Base-by-base conservation (phyloP, 768 basidiomycete species). In the Mycena olivaceomarginata region DNA sequence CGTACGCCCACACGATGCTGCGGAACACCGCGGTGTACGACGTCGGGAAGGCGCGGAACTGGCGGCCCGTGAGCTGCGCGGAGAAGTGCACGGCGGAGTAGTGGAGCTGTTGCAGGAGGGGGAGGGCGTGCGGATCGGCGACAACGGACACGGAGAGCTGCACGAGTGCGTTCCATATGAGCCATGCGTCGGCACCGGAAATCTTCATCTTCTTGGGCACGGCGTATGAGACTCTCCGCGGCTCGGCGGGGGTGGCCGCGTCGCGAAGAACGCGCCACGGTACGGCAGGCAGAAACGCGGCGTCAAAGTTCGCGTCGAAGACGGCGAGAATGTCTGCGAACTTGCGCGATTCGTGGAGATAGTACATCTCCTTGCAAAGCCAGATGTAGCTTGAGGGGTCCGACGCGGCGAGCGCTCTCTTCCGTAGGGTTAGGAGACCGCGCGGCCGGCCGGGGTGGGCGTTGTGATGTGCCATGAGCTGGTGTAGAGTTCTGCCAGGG, bases 101-200 rank as follows among this genome's bases (percentile, higher is more conserved):
- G 40, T 66, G 75, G 0, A 79, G 46, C 1, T 57, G 11, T 20
- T 48, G 41, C 4, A 79, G 72, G 1, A 70, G 20, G 64, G 48
- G 60, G 51, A 74, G 69, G 25, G 74, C 48, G 5, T 3, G 39
- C 20, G 74, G 67, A 37, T 67, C 12, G 11, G n/a, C 57, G 25
- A 25, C 25, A 20, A 67, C 22, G 4, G 16, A n/a, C 45, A 65
- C 46, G 25, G 69, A 39, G 59, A 79, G 72, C 56, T 72, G 78
- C n/a, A 79, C 65, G 18, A 79, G 72, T 6, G 78, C 75, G 62
- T 79, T 72, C 78, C 78, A 79, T 6, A 77, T 41, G n/a, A 79
- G 13, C 78, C 78, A 79, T 9, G 78, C 69, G 16, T 79, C 75
- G 1, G 75, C 70, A 2, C 15, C 20, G 8, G 60, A 53, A 31